Base-by-base conservation (phyloP, 192 early-diverging fungal species). In the Podila minutissima region DNA sequence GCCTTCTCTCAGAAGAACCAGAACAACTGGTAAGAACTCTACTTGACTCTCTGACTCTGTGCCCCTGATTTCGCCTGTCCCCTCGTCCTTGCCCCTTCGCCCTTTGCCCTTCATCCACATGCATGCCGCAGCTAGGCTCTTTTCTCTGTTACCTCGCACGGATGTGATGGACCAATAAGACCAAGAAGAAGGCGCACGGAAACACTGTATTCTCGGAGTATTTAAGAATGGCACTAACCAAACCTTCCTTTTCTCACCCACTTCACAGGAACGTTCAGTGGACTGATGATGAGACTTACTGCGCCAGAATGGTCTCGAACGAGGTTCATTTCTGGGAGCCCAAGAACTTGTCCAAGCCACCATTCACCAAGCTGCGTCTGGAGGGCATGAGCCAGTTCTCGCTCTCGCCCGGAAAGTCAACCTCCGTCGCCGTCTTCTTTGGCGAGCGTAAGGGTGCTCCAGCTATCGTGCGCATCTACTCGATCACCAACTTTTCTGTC, bases 291-390 rank as follows among this genome's bases (percentile, higher is more conserved):
- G 98, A 99, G 86, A 66, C 88, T 33, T 93, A 88, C 82, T 97
- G 92, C 82, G 95, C 94, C 33, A 92, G 93, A 71, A 90, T 96
- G 83, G 93, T 93, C n/a, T 84, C 90, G 17, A 90, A 91, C 31
- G 95, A 97, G 78, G 90, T 99, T 73, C 95, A 95, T 63, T 96
- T 99, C 75, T 97, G 90, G 85, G 87, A 91, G 61, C 87, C 91
- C 66, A 87, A 87, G 65, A 88, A 89, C 64, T 71, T 91, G 72
- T 78, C 83, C 20, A 88, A 89, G 71, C 88, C 90, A 32, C 84
- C 82, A 9, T 72, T 83, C 59, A 75, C 83, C 19, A 88, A 90
- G 66, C 75, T 97, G 72, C 83, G 87, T 73, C 72, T 94, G 64
- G 95, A 96, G 66, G 92, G 92, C n/a, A 86, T 97, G 65, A 69